Base-by-base conservation (phyloP, 164 flowering plant genomes). In the Dillenia turbinata region DNA sequence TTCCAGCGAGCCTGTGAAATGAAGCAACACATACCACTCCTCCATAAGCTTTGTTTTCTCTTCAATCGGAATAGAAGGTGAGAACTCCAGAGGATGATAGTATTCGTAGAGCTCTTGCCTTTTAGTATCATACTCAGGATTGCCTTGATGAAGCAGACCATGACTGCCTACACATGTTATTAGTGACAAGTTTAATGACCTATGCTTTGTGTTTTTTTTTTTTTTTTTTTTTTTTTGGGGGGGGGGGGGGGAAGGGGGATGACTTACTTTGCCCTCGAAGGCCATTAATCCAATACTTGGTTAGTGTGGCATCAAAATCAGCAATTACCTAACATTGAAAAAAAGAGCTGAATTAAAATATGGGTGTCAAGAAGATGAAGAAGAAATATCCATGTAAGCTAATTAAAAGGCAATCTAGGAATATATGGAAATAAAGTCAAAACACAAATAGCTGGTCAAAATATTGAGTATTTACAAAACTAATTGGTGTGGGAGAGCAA, bases 11-110 rank as follows among this genome's bases (percentile, higher is more conserved):
- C 33, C 33, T 26, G 2, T 26, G 5, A 26, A 26, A 26, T 26
- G 33, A 26, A 26, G 33, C 33, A 26, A 56, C 40, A 44, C 73
- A 65, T 76, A 89, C 97, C 98, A 94, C 78, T 94, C 96, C 68
- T 90, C 97, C 98, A 94, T 94, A 61, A 94, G 96, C 83, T 81
- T 83, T 49, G 90, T 72, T 78, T 94, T 94, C 80, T 89, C 89
- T 51, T 87, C 90, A 60, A 85, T 70, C 11, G 97, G 89, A 70
- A 94, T 80, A 19, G 82, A 73, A 0, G 93, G 88, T 19, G 87
- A 85, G 66, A 83, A 78, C 65, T 94, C 98, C 55, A 94, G 56
- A 5, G 98, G 98, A 71, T 89, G 97, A 68, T 94, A 94, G 60
- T 90, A 73, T 1, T 86, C 86, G 74, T 58, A 83, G 44, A 94